phyloP scores from a whole-genome alignment of 1,284 basidiomycete species.

The Pseudozyma sp. region DNA sequence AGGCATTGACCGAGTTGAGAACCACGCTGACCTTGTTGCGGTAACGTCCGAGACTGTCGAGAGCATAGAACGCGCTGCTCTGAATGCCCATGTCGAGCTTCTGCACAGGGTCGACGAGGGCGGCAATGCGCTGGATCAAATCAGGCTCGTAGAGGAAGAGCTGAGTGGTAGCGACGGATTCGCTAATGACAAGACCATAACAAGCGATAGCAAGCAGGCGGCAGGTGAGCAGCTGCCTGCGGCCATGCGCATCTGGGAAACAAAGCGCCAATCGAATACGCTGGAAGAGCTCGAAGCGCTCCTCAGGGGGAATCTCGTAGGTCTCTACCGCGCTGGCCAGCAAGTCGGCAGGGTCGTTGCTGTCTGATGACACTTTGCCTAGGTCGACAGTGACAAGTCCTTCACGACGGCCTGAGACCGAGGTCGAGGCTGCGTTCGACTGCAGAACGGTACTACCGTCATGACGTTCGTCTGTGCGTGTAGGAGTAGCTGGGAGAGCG shows the following conservation, averaged over 20 bases:
- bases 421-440: constrained; percentile 3
- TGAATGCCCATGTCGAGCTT: constrained; percentile 70
- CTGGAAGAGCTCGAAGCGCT: constrained; percentile 89
- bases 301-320: constrained; percentile 82
- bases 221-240: constrained; percentile 83
- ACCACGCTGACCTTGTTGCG: constrained; percentile 86
- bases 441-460: constrained; percentile 3
- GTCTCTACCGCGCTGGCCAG: constrained; percentile 79
- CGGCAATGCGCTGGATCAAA: constrained; percentile 71
- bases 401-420: constrained; percentile 37
- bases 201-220: constrained; percentile 89
- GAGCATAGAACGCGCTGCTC: constrained; percentile 84
- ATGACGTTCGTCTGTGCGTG: constrained; percentile 21
- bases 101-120: constrained; percentile 51
- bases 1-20: constrained; percentile 89
- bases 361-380: constrained; percentile 23
- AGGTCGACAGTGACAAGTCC: constrained; percentile 59
- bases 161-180: constrained; percentile 81
- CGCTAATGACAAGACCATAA: constrained; percentile 72
- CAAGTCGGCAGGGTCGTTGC: constrained; percentile 69
- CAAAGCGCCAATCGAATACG: constrained; percentile 83
- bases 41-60: constrained; percentile 90
- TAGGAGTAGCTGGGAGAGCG: constrained; percentile 31
- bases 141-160: constrained; percentile 96
- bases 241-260: constrained; percentile 75